Percentiles rank a stretch among this genome's conserved stretches.
Conservation (phyloP, 257 asterid genomes). For the Nemophila menziesii region DNA sequence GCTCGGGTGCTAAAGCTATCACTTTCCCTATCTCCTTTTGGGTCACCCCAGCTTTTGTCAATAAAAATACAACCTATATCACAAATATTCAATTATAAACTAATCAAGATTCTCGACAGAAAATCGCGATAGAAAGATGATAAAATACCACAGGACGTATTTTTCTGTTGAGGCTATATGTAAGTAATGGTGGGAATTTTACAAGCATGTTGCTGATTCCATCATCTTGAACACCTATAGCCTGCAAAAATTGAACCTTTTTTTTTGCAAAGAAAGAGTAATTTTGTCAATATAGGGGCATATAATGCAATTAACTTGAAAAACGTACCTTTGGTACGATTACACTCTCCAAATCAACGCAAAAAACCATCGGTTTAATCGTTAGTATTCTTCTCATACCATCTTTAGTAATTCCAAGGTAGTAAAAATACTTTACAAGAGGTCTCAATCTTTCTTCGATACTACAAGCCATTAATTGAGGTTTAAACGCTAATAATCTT, state of each 20-base stretch:
- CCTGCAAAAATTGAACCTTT: conserved; percentile 87
- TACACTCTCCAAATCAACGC: conserved; percentile 60
- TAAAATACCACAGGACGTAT: conserved; percentile 76
- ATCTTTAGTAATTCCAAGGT: conserved; percentile 77
- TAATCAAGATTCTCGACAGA: not conserved
- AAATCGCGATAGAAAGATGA: conserved; percentile 1
- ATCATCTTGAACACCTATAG: conserved; percentile 67
- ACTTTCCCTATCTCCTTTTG: conserved; percentile 71
- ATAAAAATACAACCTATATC: conserved; percentile 57
- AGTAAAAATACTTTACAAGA: conserved; percentile 82
- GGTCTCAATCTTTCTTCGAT: conserved; percentile 82
- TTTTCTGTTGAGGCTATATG: conserved; percentile 86
- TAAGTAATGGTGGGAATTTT: conserved; percentile 68
- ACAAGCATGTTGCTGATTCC: conserved; percentile 56
- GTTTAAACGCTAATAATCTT: conserved; percentile 72
- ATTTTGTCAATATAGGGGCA: conserved; percentile 7
- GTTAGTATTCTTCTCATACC: conserved; percentile 88
- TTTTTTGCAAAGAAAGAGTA: conserved; percentile 6
- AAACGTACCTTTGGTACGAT: conserved; percentile 77
- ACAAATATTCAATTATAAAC: not conserved
- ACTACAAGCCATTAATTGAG: conserved; percentile 89
- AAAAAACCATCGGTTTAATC: conserved; percentile 63
- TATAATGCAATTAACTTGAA: not conserved
- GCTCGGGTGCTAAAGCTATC: conserved; percentile 67
- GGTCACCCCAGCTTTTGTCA: conserved; percentile 82